These are phyloP conservation scores for Trichomonas gallinae DNA, from an alignment of 208 protist genomes.

Conservation along the genomic window DNA sequence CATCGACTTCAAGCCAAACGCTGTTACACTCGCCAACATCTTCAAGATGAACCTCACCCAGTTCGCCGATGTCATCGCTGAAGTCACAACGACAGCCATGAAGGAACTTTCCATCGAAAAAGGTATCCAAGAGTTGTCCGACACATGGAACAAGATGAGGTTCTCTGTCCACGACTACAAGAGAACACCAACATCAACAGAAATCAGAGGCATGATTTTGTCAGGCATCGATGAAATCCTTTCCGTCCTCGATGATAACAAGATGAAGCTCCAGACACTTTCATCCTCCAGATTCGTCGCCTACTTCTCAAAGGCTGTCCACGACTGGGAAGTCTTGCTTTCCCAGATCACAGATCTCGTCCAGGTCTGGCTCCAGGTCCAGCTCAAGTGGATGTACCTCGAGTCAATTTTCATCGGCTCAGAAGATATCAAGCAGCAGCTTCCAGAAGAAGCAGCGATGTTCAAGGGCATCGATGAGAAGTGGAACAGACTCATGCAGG, in stretches of 20 bases:
- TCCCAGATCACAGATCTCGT: conserved; percentile 81
- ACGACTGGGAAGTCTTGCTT: conserved; percentile 81
- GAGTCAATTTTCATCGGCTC: conserved; percentile 94
- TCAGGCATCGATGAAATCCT: conserved; percentile 78
- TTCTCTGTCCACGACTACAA: conserved; percentile 25
- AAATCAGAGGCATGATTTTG: conserved; percentile 65
- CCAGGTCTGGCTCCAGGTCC: conserved; percentile 84
- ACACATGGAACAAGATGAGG: conserved; percentile 64
- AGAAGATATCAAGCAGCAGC: conserved; percentile 89
- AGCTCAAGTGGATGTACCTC: conserved; percentile 97
- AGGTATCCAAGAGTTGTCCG: conserved; percentile 69
- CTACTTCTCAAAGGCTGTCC: conserved; percentile 79
- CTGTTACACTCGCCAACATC: conserved; percentile 83
- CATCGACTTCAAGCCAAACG: conserved; percentile 71
- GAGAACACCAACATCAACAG: not conserved
- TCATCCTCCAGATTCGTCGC: conserved; percentile 78
- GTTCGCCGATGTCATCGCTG: conserved; percentile 74
- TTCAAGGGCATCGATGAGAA: conserved; percentile 37
- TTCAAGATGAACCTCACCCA: conserved; percentile 86
- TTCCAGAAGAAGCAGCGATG: conserved; percentile 87
- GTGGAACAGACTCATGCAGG: conserved; percentile 78
- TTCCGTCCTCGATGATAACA: conserved; percentile 87
- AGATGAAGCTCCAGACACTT: conserved; percentile 86
- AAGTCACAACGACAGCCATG: conserved; percentile 67
- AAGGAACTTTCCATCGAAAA: conserved; percentile 86